Conservation (phyloP, 2,329 filamentous ascomycete genomes). For the Stenocarpella maydis region DNA sequence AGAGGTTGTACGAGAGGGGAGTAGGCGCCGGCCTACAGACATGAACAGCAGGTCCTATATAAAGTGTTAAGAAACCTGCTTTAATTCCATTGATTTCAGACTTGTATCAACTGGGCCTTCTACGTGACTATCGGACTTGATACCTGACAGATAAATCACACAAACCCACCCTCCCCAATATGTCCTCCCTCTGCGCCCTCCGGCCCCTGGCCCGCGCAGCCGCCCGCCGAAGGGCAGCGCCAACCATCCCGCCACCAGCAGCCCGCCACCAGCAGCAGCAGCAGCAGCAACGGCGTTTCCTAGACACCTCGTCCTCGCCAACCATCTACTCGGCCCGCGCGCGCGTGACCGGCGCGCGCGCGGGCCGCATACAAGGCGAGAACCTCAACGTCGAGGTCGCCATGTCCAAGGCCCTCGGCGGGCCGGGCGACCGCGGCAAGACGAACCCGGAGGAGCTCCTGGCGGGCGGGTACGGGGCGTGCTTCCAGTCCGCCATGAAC, state of each 20-base stretch:
- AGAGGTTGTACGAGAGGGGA: background rate
- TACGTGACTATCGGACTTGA: background rate
- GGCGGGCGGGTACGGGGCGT: constrained; percentile 56
- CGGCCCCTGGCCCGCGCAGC: constrained; percentile 8
- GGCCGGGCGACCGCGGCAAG: constrained; percentile 49
- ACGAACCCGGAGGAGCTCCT: constrained; percentile 58
- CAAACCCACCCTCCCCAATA: background rate
- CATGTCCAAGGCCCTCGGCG: constrained; percentile 54
- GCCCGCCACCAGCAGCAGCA: constrained; percentile 38
- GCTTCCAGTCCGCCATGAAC: constrained; percentile 57
- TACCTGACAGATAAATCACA: background rate
- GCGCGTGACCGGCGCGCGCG: constrained; percentile 49
- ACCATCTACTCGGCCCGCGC: constrained; percentile 49
- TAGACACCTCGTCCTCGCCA: constrained; percentile 50
- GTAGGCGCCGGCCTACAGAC: background rate
- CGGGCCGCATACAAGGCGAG: constrained; percentile 42
- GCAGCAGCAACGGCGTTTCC: constrained; percentile 41
- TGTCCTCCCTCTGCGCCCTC: constrained; percentile 20
- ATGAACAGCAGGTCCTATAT: background rate
- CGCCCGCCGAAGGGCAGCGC: background rate
- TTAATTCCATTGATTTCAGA: no score
- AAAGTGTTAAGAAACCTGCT: no score
- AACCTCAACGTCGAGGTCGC: constrained; percentile 46
- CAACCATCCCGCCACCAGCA: background rate
- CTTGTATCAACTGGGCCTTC: background rate